Percentiles rank a stretch among this genome's conserved stretches.
These are phyloP conservation scores for Penicillium expansum DNA, from an alignment of 2,329 filamentous ascomycete species.

Conservation along the genomic window DNA sequence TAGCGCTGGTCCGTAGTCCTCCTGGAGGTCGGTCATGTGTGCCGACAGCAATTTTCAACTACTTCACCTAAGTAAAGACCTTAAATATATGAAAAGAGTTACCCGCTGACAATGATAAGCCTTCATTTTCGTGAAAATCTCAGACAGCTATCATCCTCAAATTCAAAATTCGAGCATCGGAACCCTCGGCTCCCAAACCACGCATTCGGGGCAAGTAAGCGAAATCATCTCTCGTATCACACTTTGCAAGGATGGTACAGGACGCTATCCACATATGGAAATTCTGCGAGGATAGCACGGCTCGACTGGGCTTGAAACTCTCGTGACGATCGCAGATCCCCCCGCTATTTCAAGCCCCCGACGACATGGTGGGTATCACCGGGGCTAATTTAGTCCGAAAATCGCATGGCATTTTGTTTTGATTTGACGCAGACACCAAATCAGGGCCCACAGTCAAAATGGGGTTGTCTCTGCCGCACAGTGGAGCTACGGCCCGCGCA, in stretches of 20 bases:
- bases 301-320: too few species aligned
- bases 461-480: too few species aligned
- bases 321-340: background rate
- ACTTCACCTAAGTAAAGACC: background rate
- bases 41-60: background rate
- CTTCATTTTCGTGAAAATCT: background rate
- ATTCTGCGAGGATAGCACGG: background rate
- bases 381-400: background rate
- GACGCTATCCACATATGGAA: background rate
- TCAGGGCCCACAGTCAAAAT: too few species aligned
- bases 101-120: too few species aligned
- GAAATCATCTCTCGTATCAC: background rate
- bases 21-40: background rate
- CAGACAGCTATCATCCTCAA: too few species aligned
- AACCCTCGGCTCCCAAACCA: background rate
- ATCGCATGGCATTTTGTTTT: background rate
- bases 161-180: background rate
- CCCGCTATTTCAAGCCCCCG: background rate
- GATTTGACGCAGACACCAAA: background rate
- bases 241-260: background rate
- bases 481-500: too few species aligned
- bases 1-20: background rate
- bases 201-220: too few species aligned
- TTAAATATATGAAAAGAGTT: background rate
- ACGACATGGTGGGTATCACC: background rate